These are phyloP conservation scores for Penicillium fuscoglaucum DNA, from an alignment of 2,329 filamentous ascomycete species.

Conservation along the genomic window DNA sequence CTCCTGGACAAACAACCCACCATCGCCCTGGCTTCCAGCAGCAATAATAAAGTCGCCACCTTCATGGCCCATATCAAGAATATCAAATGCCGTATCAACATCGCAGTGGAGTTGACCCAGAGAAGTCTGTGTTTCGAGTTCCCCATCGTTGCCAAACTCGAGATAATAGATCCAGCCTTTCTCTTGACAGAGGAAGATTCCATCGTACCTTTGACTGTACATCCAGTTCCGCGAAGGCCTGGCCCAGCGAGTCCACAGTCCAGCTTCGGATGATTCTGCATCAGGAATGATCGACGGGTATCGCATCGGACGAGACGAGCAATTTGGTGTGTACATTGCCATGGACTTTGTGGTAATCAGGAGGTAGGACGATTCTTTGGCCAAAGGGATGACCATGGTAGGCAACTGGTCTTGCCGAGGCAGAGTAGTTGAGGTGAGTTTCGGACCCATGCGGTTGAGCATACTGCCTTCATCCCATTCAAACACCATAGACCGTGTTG, in stretches of 20 bases:
- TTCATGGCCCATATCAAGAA: conserved; percentile 60
- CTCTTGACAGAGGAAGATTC: conserved; percentile 82
- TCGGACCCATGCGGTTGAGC: conserved; percentile 53
- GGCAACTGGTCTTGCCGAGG: conserved; percentile 56
- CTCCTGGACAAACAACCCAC: conserved; percentile 71
- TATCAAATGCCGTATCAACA: conserved; percentile 79
- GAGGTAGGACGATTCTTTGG: conserved; percentile 69
- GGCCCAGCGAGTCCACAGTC: conserved; percentile 83
- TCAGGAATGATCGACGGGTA: conserved; percentile 34
- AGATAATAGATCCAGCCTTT: conserved; percentile 78
- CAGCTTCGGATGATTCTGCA: conserved; percentile 36
- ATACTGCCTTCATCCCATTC: conserved; percentile 54
- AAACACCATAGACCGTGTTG: conserved; percentile 52
- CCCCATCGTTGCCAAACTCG: conserved; percentile 60
- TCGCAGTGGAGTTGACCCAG: conserved; percentile 70
- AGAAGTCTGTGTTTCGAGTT: conserved; percentile 57
- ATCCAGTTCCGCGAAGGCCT: conserved; percentile 67
- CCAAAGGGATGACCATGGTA: conserved; percentile 70
- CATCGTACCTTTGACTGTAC: conserved; percentile 67
- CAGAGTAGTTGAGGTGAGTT: background rate
- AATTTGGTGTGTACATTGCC: conserved; percentile 46
- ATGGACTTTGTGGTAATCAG: conserved; percentile 64
- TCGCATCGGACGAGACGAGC: conserved; percentile 32
- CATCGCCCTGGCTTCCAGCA: conserved; percentile 75
- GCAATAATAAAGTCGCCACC: conserved; percentile 76